Evolutionary conservation across 2,329 filamentous ascomycete genomes (phyloP).

Genomic region (Ascochyta rabiei): DNA sequence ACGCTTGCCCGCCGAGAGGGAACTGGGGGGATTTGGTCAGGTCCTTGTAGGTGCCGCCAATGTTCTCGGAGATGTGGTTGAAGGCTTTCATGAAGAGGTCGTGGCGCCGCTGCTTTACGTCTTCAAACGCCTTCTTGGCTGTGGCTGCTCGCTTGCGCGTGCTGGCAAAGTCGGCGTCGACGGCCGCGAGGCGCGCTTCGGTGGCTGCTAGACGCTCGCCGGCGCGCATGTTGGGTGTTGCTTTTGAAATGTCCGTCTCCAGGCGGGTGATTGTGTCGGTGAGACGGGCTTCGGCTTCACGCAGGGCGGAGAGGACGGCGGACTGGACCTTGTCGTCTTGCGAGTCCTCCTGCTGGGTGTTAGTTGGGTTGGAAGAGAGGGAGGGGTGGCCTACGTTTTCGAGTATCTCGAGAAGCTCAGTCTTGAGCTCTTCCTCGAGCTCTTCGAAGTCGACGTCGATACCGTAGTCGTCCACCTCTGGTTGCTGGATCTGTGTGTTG

Average conservation of each 20-base stretch:
- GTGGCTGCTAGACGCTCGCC: slow-evolving; percentile 89
- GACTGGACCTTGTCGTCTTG: slow-evolving; percentile 53
- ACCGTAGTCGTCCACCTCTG: slow-evolving; percentile 83
- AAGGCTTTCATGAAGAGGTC: slow-evolving; percentile 97
- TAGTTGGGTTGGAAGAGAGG: slow-evolving; percentile 9
- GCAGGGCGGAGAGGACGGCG: slow-evolving; percentile 26
- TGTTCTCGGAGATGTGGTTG: slow-evolving; percentile 91
- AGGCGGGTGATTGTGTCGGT: slow-evolving; percentile 78
- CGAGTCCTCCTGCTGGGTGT: slow-evolving; percentile 64
- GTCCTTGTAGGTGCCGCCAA: slow-evolving; percentile 91
- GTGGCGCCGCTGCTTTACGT: slow-evolving; percentile 79
- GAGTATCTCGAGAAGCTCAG: slow-evolving; percentile 51
- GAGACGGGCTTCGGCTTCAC: slow-evolving; percentile 70
- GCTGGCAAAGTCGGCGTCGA: slow-evolving; percentile 87
- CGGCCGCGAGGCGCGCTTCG: slow-evolving; percentile 78
- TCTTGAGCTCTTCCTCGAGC: slow-evolving; percentile 77
- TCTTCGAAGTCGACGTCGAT: slow-evolving; percentile 86
- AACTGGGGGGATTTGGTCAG: slow-evolving; percentile 90
- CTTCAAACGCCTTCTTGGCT: slow-evolving; percentile 82
- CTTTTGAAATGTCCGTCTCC: slow-evolving; percentile 82
- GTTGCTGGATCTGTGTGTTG: slow-evolving; percentile 56
- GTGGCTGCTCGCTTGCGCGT: slow-evolving; percentile 75
- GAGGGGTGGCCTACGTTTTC: slow-evolving; percentile 42
- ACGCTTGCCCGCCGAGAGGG: slow-evolving; percentile 85
- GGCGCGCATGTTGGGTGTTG: slow-evolving; percentile 95